phyloP scores from a whole-genome alignment of 2,329 filamentous ascomycete species.

The Beauveria bassiana region DNA sequence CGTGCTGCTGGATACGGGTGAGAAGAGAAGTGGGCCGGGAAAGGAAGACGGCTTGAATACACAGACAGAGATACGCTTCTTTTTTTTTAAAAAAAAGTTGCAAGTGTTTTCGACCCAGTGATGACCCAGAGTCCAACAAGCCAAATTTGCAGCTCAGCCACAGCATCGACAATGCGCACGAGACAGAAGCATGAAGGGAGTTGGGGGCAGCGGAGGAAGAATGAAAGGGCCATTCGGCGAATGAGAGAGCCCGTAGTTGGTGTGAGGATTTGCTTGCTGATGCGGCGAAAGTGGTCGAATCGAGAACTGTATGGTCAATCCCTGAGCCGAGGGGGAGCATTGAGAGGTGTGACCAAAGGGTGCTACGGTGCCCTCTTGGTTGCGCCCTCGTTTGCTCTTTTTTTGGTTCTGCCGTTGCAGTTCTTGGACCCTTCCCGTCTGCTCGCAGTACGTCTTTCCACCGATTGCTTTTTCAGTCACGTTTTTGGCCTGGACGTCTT shows the following conservation, averaged over 20 bases:
- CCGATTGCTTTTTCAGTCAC: background rate
- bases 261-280: background rate
- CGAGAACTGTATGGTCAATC: background rate
- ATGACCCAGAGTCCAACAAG: constrained; percentile 48
- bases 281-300: background rate
- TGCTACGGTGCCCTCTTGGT: background rate
- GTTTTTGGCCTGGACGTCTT: background rate
- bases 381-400: background rate
- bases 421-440: background rate
- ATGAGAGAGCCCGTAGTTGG: background rate
- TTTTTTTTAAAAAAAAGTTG: constrained; percentile 9
- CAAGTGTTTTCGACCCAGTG: constrained; percentile 29
- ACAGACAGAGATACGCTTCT: constrained; percentile 12
- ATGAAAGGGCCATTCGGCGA: background rate
- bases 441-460: background rate
- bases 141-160: constrained; percentile 49
- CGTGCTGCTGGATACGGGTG: background rate
- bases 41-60: background rate
- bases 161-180: constrained; percentile 13
- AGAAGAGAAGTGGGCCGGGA: background rate
- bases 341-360: background rate
- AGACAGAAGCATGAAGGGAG: constrained; percentile 2
- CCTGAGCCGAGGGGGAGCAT: background rate
- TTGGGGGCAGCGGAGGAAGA: background rate
- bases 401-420: background rate